phyloP scores from a whole-genome alignment of 1,139 yeast species.

The Diutina rugosa region DNA sequence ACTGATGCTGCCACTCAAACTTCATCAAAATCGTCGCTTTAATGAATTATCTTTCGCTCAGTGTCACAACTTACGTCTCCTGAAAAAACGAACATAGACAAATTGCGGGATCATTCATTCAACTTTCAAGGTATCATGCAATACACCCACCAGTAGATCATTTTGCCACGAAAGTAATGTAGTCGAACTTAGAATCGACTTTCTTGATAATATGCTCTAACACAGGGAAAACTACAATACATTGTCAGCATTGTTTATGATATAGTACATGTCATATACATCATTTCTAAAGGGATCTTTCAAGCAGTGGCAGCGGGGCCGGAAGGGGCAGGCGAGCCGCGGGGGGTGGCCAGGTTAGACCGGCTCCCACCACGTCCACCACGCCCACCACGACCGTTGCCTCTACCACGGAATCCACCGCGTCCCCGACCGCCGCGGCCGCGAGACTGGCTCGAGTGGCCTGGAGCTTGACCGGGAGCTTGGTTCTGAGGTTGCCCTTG shows the following conservation, averaged over 20 bases:
- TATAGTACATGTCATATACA: neutral
- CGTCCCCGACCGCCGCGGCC: neutral
- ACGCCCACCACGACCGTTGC: slow-evolving; percentile 11
- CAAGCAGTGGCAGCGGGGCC: neutral
- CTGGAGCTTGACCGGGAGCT: neutral
- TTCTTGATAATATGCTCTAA: too few relatives aligned
- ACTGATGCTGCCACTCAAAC: too few relatives aligned
- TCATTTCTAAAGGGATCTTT: neutral
- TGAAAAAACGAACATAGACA: too few relatives aligned
- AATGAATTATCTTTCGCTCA: too few relatives aligned
- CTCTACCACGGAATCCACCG: slow-evolving; percentile 5
- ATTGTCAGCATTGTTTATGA: neutral
- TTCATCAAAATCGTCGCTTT: too few relatives aligned
- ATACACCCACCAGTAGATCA: too few relatives aligned
- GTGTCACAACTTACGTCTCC: too few relatives aligned
- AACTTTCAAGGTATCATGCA: too few relatives aligned
- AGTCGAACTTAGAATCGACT: too few relatives aligned
- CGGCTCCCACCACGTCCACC: slow-evolving; percentile 3
- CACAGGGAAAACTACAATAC: too few relatives aligned
- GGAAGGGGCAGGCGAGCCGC: neutral
- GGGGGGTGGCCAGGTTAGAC: neutral
- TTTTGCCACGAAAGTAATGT: too few relatives aligned
- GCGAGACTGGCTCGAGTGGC: neutral
- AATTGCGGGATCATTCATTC: too few relatives aligned
- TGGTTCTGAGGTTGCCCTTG: neutral